Evolutionary conservation across 176 grass and related monocot genomes (phyloP).

Genomic region (Phyllostachys edulis): DNA sequence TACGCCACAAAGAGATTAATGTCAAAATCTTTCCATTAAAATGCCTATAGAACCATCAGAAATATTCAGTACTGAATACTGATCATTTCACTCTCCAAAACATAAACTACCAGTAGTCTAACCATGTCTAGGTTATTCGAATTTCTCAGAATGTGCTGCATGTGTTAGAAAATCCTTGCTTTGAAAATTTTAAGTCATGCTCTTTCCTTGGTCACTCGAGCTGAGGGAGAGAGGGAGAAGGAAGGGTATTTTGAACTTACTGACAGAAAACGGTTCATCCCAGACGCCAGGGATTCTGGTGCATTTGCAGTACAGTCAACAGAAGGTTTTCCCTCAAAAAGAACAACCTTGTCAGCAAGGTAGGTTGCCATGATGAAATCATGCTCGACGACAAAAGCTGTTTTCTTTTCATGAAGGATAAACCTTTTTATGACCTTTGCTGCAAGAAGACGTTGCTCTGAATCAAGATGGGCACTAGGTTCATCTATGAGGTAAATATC

Average conservation of each 20-base stretch:
- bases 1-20: background rate
- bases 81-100: background rate
- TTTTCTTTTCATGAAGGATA: slow-evolving; percentile 75
- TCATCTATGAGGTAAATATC: slow-evolving; percentile 86
- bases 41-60: background rate
- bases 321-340: slow-evolving; percentile 68
- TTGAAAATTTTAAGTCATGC: background rate
- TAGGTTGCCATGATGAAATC: slow-evolving; percentile 84
- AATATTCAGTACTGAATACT: background rate
- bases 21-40: no score
- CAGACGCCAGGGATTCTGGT: slow-evolving; percentile 58
- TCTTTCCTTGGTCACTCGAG: background rate
- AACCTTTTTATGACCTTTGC: slow-evolving; percentile 75
- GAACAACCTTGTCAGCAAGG: slow-evolving; percentile 61
- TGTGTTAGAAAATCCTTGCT: background rate
- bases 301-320: slow-evolving; percentile 61
- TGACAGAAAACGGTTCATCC: slow-evolving; percentile 74
- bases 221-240: background rate
- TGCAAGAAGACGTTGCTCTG: slow-evolving; percentile 70
- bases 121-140: background rate
- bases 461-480: slow-evolving; percentile 77
- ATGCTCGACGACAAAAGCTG: slow-evolving; percentile 68
- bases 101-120: background rate
- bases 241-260: slow-evolving; percentile 39
- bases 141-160: background rate